These are phyloP conservation scores for Microcera coccophila DNA, from an alignment of 2,329 filamentous ascomycete species.

Conservation along the genomic window DNA sequence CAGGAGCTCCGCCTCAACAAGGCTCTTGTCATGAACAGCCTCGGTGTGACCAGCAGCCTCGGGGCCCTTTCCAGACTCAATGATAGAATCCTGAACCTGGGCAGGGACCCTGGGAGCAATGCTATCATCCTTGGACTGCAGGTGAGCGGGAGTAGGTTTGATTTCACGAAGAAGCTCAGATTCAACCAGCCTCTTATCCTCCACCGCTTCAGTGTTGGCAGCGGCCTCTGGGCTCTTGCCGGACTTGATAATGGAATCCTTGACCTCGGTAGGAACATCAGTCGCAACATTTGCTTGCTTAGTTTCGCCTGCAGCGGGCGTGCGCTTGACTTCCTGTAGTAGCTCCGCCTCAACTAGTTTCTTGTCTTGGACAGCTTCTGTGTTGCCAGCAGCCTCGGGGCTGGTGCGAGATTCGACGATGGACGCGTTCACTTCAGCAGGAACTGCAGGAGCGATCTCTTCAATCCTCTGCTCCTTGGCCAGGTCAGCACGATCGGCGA, in stretches of 20 bases:
- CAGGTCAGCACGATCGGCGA: constrained; percentile 42
- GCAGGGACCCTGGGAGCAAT: constrained; percentile 50
- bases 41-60: constrained; percentile 67
- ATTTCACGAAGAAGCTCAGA: constrained; percentile 16
- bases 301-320: constrained; percentile 32
- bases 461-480: constrained; percentile 41
- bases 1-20: constrained; percentile 69
- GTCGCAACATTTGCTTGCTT: constrained; percentile 4
- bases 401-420: constrained; percentile 54
- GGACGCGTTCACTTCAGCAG: constrained; percentile 54
- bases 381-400: constrained; percentile 69
- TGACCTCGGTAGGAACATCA: constrained; percentile 18
- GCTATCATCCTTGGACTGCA: constrained; percentile 40
- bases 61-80: constrained; percentile 56
- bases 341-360: constrained; percentile 70
- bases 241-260: constrained; percentile 4
- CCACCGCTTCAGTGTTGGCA: constrained; percentile 17
- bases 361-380: constrained; percentile 70
- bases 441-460: constrained; percentile 49
- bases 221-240: constrained; percentile 7
- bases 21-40: constrained; percentile 71
- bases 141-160: constrained; percentile 16
- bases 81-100: constrained; percentile 56
- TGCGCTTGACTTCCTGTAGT: constrained; percentile 56
- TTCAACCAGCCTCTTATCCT: constrained; percentile 14